These are phyloP conservation scores for Candida qinlingensis DNA, from an alignment of 805 yeast genomes.

Conservation along the genomic window DNA sequence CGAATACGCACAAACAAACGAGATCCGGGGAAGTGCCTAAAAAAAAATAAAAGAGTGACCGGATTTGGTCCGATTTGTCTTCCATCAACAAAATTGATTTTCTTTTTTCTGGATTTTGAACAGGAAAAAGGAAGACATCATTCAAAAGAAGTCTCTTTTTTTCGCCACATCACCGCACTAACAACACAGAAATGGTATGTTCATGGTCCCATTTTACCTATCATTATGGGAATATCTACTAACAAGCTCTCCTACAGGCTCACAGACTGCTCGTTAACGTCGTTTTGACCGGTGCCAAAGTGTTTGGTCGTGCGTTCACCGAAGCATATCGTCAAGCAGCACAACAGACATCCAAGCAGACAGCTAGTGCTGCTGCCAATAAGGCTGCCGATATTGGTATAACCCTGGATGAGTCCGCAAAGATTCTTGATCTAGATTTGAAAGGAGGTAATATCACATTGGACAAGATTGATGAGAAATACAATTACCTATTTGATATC, in stretches of 20 bases:
- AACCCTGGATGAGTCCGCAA: conserved; percentile 82
- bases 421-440: conserved; percentile 77
- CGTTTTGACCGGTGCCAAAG: conserved; percentile 89
- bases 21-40: neutral
- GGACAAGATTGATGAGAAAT: conserved; percentile 63
- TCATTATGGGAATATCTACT: neutral
- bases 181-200: neutral
- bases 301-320: conserved; percentile 92
- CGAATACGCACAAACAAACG: neutral
- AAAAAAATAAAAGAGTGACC: neutral
- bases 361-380: conserved; percentile 45
- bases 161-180: too few species aligned
- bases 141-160: too few species aligned
- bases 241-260: conserved; percentile 43
- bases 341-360: conserved; percentile 76
- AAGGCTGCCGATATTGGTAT: conserved; percentile 62
- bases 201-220: too few species aligned
- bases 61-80: neutral
- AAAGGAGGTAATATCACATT: conserved; percentile 41
- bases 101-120: neutral
- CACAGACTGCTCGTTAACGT: conserved; percentile 89
- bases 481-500: conserved; percentile 77
- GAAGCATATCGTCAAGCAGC: conserved; percentile 97
- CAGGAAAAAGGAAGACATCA: neutral
- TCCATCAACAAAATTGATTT: neutral